A percentile compares a stretch with the other conserved stretches of the same genome.
Conservation (phyloP, 2,329 filamentous ascomycete species). For the Aspergillus sp. region DNA sequence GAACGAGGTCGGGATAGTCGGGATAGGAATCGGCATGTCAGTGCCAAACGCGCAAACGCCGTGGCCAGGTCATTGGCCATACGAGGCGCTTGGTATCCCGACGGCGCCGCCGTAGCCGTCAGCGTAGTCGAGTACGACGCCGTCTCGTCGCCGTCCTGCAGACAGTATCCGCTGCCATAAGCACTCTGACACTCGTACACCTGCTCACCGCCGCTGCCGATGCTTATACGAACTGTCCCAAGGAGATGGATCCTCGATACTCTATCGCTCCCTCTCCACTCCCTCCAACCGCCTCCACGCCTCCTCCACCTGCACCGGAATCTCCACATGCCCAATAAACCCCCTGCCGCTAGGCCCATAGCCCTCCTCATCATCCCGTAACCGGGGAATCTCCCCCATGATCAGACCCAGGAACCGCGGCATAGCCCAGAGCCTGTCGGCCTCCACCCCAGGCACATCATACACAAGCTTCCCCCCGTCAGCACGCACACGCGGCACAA, state of each 20-base stretch:
- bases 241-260: too few species aligned
- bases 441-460: conserved; percentile 7
- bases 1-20: conserved; percentile 23
- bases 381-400: conserved; percentile 44
- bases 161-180: too few species aligned
- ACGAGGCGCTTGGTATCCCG: conserved; percentile 24
- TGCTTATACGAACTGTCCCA: too few species aligned
- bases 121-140: conserved; percentile 22
- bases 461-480: conserved; percentile 8
- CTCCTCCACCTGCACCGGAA: conserved; percentile 35
- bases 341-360: conserved; percentile 46
- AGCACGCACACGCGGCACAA: conserved; percentile 18
- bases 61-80: conserved; percentile 23
- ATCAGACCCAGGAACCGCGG: conserved; percentile 43
- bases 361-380: conserved; percentile 43
- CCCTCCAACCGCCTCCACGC: conserved; percentile 22
- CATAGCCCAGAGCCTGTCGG: conserved; percentile 35
- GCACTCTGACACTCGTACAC: too few species aligned
- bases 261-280: not conserved
- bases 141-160: too few species aligned
- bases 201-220: too few species aligned
- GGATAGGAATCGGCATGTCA: conserved; percentile 20
- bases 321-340: conserved; percentile 46
- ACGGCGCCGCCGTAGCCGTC: conserved; percentile 23
- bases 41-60: conserved; percentile 25